These are phyloP conservation scores for Triangularia setosa DNA, from an alignment of 2,329 filamentous ascomycete genomes.

Conservation along the genomic window DNA sequence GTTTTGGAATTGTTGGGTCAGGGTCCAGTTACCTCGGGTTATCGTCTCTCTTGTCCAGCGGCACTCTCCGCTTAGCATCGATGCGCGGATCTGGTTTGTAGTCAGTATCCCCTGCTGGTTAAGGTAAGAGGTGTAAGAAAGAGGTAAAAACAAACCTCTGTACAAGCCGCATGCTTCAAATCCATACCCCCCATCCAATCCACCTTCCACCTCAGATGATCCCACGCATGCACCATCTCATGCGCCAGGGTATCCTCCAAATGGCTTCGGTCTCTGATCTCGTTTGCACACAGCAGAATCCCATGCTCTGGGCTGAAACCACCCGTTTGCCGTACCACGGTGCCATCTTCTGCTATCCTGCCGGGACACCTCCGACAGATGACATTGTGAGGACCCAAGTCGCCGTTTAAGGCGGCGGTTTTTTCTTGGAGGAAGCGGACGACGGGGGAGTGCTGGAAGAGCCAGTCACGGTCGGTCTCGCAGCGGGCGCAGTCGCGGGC, in stretches of 20 bases:
- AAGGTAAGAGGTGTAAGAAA: neutral
- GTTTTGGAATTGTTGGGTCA: conserved; percentile 90
- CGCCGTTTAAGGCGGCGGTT: conserved; percentile 73
- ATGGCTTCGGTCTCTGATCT: conserved; percentile 73
- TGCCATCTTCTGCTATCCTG: conserved; percentile 51
- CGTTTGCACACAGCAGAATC: conserved; percentile 89
- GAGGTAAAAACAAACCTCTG: conserved; percentile 61
- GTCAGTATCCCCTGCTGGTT: conserved; percentile 7
- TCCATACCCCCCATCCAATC: conserved; percentile 69
- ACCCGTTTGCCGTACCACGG: conserved; percentile 64
- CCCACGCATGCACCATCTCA: conserved; percentile 97
- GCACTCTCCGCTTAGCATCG: conserved; percentile 90
- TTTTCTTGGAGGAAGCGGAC: conserved; percentile 84
- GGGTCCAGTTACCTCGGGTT: conserved; percentile 75
- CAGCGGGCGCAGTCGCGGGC: conserved; percentile 74
- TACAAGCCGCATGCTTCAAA: conserved; percentile 86
- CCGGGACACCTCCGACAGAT: conserved; percentile 74
- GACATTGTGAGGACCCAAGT: conserved; percentile 70
- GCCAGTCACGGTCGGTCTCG: conserved; percentile 77
- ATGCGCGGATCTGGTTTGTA: conserved; percentile 74
- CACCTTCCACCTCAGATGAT: conserved; percentile 87
- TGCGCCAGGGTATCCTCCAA: conserved; percentile 92
- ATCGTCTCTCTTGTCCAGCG: conserved; percentile 85
- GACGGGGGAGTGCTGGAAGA: conserved; percentile 78
- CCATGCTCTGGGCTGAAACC: conserved; percentile 85